Conservation (phyloP, 2,329 filamentous ascomycete genomes). For the Xylaria digitata region DNA sequence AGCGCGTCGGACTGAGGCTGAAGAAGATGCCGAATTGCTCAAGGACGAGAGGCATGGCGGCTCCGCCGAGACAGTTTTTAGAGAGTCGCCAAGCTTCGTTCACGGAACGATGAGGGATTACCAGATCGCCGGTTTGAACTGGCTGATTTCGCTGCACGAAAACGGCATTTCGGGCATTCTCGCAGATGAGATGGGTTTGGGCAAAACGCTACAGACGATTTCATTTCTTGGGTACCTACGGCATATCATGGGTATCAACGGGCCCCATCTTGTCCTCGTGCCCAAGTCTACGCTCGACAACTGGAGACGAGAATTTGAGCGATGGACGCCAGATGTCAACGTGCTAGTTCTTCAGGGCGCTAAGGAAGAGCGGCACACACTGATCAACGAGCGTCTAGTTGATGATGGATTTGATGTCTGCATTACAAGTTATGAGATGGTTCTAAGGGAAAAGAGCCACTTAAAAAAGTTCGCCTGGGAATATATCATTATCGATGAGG, state of each 20-base stretch:
- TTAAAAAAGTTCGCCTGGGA: conserved; percentile 99
- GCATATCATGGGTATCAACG: conserved; percentile 88
- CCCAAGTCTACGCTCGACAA: conserved; percentile 98
- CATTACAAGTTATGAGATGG: conserved; percentile 99
- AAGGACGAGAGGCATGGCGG: conserved; percentile 91
- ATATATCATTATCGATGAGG: conserved; percentile 98
- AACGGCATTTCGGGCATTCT: conserved; percentile 99
- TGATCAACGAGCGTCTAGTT: conserved; percentile 92
- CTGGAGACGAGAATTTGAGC: conserved; percentile 94
- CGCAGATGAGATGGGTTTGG: conserved; percentile 98
- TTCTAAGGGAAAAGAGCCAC: conserved; percentile 92
- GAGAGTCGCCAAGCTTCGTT: conserved; percentile 92
- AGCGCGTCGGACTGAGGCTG: conserved; percentile 90
- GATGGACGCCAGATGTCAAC: conserved; percentile 95
- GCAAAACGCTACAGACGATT: conserved; percentile 97
- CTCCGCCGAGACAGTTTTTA: conserved; percentile 88
- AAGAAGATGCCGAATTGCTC: conserved; percentile 91
- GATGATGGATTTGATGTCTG: conserved; percentile 98
- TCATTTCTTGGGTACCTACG: conserved; percentile 95
- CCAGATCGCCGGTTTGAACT: conserved; percentile 94
- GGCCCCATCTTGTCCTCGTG: conserved; percentile 90
- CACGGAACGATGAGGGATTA: conserved; percentile 94
- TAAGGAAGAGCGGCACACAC: conserved; percentile 88
- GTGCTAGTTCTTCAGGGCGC: conserved; percentile 93
- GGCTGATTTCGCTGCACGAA: conserved; percentile 96